Conservation (phyloP, 192 early-diverging fungal species). For the Thoreauomyces humboldtii region DNA sequence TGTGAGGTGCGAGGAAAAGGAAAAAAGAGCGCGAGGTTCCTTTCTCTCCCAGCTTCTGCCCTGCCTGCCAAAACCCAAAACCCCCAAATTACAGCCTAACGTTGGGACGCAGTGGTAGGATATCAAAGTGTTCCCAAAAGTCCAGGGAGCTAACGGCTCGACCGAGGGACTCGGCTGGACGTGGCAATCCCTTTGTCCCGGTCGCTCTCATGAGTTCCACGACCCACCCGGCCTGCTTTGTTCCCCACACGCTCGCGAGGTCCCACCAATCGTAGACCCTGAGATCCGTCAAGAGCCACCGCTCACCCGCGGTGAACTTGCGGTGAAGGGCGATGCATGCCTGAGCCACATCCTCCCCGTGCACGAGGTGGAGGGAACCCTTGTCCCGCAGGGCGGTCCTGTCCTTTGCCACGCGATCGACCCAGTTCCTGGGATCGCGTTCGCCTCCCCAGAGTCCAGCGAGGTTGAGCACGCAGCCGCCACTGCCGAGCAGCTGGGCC, state of each 20-base stretch:
- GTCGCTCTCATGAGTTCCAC: constrained; percentile 32
- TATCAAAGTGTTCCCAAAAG: constrained; percentile 42
- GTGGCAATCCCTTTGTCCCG: constrained; percentile 29
- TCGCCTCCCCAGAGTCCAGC: constrained; percentile 56
- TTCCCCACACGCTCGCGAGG: constrained; percentile 29
- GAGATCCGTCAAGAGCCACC: constrained; percentile 60
- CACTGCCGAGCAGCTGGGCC: constrained; percentile 28
- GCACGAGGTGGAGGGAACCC: constrained; percentile 55
- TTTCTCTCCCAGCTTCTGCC: too few relatives aligned
- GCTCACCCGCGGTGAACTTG: constrained; percentile 31
- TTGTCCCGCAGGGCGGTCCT: constrained; percentile 28
- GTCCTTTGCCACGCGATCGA: constrained; percentile 44
- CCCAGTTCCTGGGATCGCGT: constrained; percentile 56
- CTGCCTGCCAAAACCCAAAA: too few relatives aligned
- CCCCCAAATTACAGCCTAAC: background rate
- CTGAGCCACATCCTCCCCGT: constrained; percentile 59
- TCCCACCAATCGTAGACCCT: constrained; percentile 63
- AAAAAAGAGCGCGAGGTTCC: too few relatives aligned
- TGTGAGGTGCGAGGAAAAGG: too few relatives aligned
- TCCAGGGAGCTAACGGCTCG: constrained; percentile 40
- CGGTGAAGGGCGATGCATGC: constrained; percentile 46
- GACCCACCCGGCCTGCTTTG: constrained; percentile 32
- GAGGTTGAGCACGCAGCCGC: constrained; percentile 51
- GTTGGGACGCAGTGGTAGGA: constrained; percentile 16
- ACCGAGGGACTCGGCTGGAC: constrained; percentile 19